A percentile compares a stretch with the other conserved stretches of the same genome.
phyloP scores from a whole-genome alignment of 192 early-diverging fungal species.

The Rhizophagus prolifer region DNA sequence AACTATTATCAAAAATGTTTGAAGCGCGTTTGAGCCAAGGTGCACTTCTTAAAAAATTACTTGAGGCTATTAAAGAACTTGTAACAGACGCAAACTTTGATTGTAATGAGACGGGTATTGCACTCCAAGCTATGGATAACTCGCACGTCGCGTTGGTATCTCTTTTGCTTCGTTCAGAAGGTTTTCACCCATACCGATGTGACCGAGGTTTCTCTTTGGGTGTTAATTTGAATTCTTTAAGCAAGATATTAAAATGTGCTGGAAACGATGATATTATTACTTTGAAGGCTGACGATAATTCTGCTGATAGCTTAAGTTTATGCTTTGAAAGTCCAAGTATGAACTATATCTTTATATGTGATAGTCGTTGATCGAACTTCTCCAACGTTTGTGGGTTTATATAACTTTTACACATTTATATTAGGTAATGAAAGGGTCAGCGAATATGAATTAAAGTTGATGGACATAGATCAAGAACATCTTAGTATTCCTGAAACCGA shows the following conservation, averaged over 20 bases:
- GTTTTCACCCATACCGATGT: constrained; percentile 87
- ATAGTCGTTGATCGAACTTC: not conserved
- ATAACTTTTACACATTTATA: not conserved
- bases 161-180: constrained; percentile 76
- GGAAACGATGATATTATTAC: constrained; percentile 91
- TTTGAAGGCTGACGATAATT: constrained; percentile 83
- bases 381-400: not conserved
- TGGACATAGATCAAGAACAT: constrained; percentile 97
- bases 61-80: constrained; percentile 97
- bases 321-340: constrained; percentile 69
- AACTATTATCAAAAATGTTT: constrained; percentile 58
- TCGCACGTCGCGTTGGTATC: constrained; percentile 95
- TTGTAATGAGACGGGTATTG: constrained; percentile 91
- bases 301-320: constrained; percentile 76
- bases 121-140: constrained; percentile 98
- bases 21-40: constrained; percentile 90
- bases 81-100: constrained; percentile 98
- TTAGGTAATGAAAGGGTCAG: constrained; percentile 65
- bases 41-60: constrained; percentile 82
- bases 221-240: constrained; percentile 79
- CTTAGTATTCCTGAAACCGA: constrained; percentile 93
- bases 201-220: constrained; percentile 90
- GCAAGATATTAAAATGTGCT: constrained; percentile 93
- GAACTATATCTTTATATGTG: not conserved
- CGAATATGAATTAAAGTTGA: constrained; percentile 96